Evolutionary conservation across 306 rosid species (phyloP).

Genomic region (Sechiopsis laciniata): DNA sequence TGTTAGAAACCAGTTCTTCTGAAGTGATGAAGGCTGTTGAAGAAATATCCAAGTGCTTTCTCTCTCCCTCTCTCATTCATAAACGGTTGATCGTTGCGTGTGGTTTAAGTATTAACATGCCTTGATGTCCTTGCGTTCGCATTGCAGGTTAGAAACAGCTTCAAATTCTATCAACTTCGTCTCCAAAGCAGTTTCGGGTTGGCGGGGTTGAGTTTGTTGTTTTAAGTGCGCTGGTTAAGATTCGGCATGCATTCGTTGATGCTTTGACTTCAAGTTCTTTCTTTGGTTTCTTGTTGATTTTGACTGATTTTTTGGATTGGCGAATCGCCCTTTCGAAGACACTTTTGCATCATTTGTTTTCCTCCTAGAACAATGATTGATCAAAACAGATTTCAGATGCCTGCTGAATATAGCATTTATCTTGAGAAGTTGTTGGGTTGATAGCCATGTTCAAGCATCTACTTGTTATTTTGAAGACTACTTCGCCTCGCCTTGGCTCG

Average conservation of each 20-base stretch:
- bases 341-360: background rate
- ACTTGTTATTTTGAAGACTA: conserved; percentile 1
- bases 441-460: background rate
- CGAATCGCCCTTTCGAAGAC: background rate
- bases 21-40: conserved; percentile 82
- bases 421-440: background rate
- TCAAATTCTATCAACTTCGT: conserved; percentile 73
- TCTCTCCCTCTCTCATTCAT: conserved; percentile 16
- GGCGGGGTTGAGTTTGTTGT: conserved; percentile 51
- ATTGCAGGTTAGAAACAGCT: conserved; percentile 67
- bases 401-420: background rate
- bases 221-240: background rate
- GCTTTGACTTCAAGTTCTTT: background rate
- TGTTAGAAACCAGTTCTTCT: conserved; percentile 78
- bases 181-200: conserved; percentile 73
- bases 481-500: background rate
- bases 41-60: conserved; percentile 66
- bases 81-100: background rate
- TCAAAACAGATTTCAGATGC: background rate
- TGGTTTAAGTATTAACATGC: background rate
- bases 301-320: background rate
- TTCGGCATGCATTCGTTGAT: background rate
- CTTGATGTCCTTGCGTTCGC: background rate
- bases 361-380: background rate
- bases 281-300: background rate